A percentile compares a stretch with the other conserved stretches of the same genome.
Evolutionary conservation across 768 basidiomycete species (phyloP).

Genomic region (Lactarius tabidus): DNA sequence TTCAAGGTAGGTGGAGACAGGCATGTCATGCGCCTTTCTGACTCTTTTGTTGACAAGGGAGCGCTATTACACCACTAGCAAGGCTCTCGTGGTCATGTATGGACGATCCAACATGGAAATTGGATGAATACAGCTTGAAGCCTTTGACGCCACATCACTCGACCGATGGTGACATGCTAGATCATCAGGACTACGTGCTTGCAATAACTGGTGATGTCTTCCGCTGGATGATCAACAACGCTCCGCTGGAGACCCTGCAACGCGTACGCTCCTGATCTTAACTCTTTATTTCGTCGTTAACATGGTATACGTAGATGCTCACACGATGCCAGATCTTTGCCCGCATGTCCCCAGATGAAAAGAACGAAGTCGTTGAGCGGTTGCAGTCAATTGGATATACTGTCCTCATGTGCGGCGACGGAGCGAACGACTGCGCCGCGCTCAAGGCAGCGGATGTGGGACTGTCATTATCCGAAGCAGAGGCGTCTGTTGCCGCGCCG

Average conservation of each 20-base stretch:
- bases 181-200: conserved; percentile 84
- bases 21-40: background rate
- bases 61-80: conserved; percentile 47
- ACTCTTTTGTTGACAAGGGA: conserved; percentile 40
- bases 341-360: conserved; percentile 99
- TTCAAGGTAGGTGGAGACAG: conserved; percentile 48
- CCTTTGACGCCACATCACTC: conserved; percentile 70
- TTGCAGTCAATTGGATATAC: conserved; percentile 92
- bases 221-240: conserved; percentile 96
- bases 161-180: conserved; percentile 65
- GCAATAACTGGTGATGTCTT: conserved; percentile 95
- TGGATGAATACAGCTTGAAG: conserved; percentile 86
- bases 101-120: conserved; percentile 79
- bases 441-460: conserved; percentile 98
- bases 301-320: conserved; percentile 65
- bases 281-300: background rate
- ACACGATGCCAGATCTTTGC: conserved; percentile 96
- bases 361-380: conserved; percentile 96
- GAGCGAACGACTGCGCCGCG: conserved; percentile 98
- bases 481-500: conserved; percentile 97
- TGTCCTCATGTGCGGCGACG: conserved; percentile 97
- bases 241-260: conserved; percentile 89
- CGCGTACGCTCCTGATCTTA: conserved; percentile 49
- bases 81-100: conserved; percentile 87
- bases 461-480: conserved; percentile 93